phyloP scores from a whole-genome alignment of 2,329 filamentous ascomycete genomes.

The Orbilia oligospora region DNA sequence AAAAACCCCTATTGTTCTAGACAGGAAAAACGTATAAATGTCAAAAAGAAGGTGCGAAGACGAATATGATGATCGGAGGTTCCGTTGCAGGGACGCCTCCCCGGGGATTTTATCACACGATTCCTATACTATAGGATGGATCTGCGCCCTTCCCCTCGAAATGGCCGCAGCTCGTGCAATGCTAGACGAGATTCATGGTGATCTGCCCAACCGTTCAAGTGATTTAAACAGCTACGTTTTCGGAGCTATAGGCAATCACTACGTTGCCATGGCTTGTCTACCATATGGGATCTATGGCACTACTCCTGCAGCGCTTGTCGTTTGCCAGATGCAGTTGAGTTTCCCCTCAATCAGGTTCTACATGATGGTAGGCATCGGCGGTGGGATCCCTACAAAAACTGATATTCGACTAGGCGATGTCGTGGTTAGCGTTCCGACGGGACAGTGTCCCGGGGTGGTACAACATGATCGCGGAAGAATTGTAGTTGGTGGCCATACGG shows the following conservation, averaged over 20 bases:
- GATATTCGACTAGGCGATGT: conserved; percentile 51
- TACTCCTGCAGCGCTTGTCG: conserved; percentile 5
- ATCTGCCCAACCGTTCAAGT: conserved; percentile 8
- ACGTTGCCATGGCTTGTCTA: conserved; percentile 39
- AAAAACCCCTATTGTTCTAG: no score
- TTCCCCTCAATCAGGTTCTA: conserved; percentile 31
- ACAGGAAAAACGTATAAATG: not conserved
- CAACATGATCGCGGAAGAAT: conserved; percentile 45
- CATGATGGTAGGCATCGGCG: conserved; percentile 51
- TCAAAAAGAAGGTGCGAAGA: conserved; percentile 4
- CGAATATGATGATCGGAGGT: not conserved
- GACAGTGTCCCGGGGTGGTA: conserved; percentile 15
- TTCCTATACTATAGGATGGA: conserved; percentile 49
- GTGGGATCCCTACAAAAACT: conserved; percentile 9
- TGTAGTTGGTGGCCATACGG: conserved; percentile 1
- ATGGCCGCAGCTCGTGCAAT: conserved; percentile 30
- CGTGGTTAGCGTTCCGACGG: conserved; percentile 35
- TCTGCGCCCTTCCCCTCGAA: conserved; percentile 30
- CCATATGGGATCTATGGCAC: conserved; percentile 7
- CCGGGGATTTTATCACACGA: conserved; percentile 5
- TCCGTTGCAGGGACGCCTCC: not conserved
- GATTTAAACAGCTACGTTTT: conserved; percentile 36
- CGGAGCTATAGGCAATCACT: conserved; percentile 26
- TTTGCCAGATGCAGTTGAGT: conserved; percentile 25
- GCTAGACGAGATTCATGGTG: conserved; percentile 26